A percentile compares a stretch with the other conserved stretches of the same genome.
Conservation (phyloP, 208 protist genomes). For the Leishmania aethiopica region DNA sequence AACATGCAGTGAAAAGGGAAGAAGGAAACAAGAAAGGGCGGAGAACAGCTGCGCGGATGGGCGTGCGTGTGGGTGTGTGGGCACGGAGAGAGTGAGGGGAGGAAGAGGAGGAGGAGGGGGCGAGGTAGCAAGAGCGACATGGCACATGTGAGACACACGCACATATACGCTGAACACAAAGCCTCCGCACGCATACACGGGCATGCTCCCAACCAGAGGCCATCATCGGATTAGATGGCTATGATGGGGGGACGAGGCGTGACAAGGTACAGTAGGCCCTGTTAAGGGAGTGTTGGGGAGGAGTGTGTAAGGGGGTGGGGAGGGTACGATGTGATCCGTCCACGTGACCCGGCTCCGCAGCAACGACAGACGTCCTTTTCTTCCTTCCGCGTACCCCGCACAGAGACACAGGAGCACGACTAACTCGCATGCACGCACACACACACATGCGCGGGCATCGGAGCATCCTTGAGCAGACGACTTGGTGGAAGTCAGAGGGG, state of each 20-base stretch:
- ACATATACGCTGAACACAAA: background rate
- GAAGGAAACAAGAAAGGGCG: conserved; percentile 1
- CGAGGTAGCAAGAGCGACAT: background rate
- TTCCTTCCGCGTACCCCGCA: too few relatives aligned
- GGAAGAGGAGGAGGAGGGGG: background rate
- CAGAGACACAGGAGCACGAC: background rate
- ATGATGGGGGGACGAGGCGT: background rate
- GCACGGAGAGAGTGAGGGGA: background rate
- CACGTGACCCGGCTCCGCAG: background rate
- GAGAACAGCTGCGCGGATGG: background rate
- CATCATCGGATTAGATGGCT: background rate
- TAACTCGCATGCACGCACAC: background rate
- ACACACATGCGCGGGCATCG: background rate
- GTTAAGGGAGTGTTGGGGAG: background rate
- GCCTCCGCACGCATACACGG: background rate
- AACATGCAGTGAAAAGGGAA: conserved; percentile 8
- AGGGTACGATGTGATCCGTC: background rate
- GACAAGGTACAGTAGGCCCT: background rate
- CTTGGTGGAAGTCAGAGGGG: background rate
- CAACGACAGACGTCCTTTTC: background rate
- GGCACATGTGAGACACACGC: background rate
- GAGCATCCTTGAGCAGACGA: background rate
- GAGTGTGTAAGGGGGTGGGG: background rate
- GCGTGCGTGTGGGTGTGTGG: background rate
- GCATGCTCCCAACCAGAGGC: background rate